Conservation (phyloP, 2,329 filamentous ascomycete species). For the Chalaropsis thielavioides region DNA sequence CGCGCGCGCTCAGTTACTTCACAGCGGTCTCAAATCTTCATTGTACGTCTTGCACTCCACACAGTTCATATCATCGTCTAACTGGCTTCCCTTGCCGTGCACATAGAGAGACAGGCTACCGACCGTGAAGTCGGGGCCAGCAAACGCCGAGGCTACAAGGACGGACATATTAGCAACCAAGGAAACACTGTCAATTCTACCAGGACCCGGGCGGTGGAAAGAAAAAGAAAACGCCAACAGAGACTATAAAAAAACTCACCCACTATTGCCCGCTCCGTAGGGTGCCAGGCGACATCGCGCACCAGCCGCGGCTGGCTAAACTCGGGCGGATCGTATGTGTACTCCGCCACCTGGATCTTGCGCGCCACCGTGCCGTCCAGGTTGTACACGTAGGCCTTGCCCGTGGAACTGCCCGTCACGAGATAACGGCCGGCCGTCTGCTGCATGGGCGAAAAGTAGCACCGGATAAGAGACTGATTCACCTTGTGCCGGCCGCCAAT, state of each 20-base stretch:
- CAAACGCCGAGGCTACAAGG: slow-evolving; percentile 60
- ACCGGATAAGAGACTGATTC: slow-evolving; percentile 78
- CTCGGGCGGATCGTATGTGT: slow-evolving; percentile 46
- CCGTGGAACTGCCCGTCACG: slow-evolving; percentile 81
- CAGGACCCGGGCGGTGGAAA: no score
- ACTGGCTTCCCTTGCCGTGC: slow-evolving; percentile 42
- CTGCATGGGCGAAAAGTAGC: slow-evolving; percentile 79
- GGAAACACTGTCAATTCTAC: background rate
- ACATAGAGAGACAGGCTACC: slow-evolving; percentile 44
- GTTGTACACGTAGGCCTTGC: slow-evolving; percentile 84
- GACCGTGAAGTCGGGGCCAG: slow-evolving; percentile 32
- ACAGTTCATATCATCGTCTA: slow-evolving; percentile 40
- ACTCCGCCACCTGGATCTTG: slow-evolving; percentile 60
- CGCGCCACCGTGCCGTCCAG: slow-evolving; percentile 73
- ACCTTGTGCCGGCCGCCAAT: slow-evolving; percentile 75
- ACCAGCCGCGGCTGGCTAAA: slow-evolving; percentile 51
- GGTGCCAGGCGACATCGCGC: slow-evolving; percentile 83
- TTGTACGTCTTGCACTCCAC: no score
- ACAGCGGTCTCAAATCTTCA: no score
- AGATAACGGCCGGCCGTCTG: slow-evolving; percentile 86
- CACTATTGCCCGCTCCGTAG: slow-evolving; percentile 63
- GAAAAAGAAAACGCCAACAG: background rate
- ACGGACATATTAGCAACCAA: background rate
- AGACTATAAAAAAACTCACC: slow-evolving; percentile 29
- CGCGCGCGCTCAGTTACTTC: no score